These are phyloP conservation scores for Podaxis mareebaensis DNA, from an alignment of 768 basidiomycete species.

Conservation along the genomic window DNA sequence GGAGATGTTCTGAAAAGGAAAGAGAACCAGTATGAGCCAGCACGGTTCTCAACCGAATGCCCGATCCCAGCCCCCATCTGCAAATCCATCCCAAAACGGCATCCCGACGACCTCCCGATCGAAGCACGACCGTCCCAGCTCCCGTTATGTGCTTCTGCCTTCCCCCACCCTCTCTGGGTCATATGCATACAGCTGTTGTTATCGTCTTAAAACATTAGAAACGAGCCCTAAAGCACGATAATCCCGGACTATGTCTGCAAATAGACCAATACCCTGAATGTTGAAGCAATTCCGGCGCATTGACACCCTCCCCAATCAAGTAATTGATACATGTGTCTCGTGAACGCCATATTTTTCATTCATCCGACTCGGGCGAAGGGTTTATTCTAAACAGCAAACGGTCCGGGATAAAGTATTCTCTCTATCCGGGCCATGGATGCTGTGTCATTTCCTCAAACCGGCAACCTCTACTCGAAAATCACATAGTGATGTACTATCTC, in stretches of 20 bases:
- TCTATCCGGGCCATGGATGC: background rate
- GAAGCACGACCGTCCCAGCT: background rate
- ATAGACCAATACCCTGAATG: background rate
- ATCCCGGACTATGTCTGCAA: background rate
- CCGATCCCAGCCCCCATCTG: background rate
- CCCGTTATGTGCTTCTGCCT: background rate
- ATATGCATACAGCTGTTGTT: too few species aligned
- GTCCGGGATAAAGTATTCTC: background rate
- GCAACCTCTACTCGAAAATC: background rate
- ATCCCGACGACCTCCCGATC: background rate
- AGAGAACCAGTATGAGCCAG: slow-evolving; percentile 6
- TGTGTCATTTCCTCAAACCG: background rate
- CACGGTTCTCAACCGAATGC: background rate
- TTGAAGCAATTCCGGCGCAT: background rate
- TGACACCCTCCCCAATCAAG: background rate
- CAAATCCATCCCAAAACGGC: background rate
- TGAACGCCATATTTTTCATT: background rate
- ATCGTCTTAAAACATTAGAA: too few species aligned
- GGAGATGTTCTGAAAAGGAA: background rate
- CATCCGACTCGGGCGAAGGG: slow-evolving; percentile 1
- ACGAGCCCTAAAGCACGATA: too few species aligned
- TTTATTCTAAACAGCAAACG: background rate
- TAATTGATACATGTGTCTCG: background rate
- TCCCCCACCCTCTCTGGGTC: background rate
- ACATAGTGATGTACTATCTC: background rate